Evolutionary conservation across 305 asterid genomes (phyloP).

Genomic region (Fraxinus platypoda): DNA sequence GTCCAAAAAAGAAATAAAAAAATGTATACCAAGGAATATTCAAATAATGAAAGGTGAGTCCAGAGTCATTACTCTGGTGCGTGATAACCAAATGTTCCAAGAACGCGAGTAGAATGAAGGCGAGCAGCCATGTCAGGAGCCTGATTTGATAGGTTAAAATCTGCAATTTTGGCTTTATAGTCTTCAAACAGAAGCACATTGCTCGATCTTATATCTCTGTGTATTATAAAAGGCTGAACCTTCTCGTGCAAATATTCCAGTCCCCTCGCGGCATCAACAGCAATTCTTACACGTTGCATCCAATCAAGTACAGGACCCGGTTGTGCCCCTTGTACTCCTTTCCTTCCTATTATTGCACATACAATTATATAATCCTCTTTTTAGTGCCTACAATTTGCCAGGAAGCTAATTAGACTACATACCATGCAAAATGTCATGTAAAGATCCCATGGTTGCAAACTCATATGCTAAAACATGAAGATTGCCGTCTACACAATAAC

Average conservation of each 20-base stretch:
- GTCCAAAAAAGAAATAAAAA: not conserved
- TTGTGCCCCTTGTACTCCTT: conserved; percentile 61
- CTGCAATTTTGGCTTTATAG: conserved; percentile 51
- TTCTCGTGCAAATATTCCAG: conserved; percentile 61
- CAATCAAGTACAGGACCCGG: conserved; percentile 61
- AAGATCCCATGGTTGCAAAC: conserved; percentile 49
- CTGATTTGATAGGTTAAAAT: conserved; percentile 52
- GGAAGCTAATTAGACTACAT: conserved; percentile 15
- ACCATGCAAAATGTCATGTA: conserved; percentile 52
- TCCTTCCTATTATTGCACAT: conserved; percentile 32
- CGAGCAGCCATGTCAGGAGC: conserved; percentile 60
- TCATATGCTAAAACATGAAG: conserved; percentile 47
- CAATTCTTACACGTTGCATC: conserved; percentile 57
- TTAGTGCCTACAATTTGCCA: not conserved
- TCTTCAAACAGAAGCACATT: conserved; percentile 55
- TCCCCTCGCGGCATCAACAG: conserved; percentile 57
- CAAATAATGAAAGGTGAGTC: not conserved
- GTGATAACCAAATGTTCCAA: conserved; percentile 59
- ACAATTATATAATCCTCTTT: not conserved
- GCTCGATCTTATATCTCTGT: conserved; percentile 61
- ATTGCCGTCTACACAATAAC: conserved; percentile 51
- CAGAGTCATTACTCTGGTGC: conserved; percentile 49
- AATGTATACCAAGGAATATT: not conserved
- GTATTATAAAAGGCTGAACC: conserved; percentile 47
- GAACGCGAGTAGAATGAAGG: conserved; percentile 60